Base-by-base conservation (phyloP, 2,329 filamentous ascomycete genomes). In the Phialophora verrucosa region DNA sequence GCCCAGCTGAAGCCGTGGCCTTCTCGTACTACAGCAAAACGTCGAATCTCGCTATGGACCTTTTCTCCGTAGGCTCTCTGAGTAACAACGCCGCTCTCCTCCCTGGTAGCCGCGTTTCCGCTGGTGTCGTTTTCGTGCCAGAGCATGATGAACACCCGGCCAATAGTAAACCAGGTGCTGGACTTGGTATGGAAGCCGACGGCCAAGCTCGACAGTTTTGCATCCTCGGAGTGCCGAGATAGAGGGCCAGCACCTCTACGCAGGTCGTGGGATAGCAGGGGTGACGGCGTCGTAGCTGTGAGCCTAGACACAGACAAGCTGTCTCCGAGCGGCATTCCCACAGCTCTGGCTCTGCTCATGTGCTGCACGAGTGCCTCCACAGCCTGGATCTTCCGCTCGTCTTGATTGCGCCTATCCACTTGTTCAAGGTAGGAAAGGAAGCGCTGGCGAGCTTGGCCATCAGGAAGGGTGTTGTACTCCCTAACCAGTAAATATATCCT, bases 11-110 rank as follows among this genome's bases (percentile, higher is more conserved):
- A 76, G 7, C 73, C 71, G 3, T 66, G 66, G 6, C 70, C 62
- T 44, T 69, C 59, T 51, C 70, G 75, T 12, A 77, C 65, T 1
- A 78, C 75, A 14, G 77, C 71, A 71, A 78, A 78, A 23, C 63
- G 66, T 3, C 59, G 63, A 25, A 68, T 50, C 14, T 65, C 47
- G n/a, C 53, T 68, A 47, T 49, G 51, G 6, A 68, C 32, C n/a
- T 31, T 55, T n/a, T 59, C 20, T 10, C 17, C 25, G 25, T 55
- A 42, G 20, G 23, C 47, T 5, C 60, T 54, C n/a, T 64, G 63
- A 53, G 72, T 73, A 6, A 50, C 38, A 20, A 7, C 5, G 20
- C 59, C 51, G 12, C 25, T n/a, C 31, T 29, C 25, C 23, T 38
- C 25, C n/a, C 14, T 32, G 11, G 27, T 10, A 8, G 44, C 20